phyloP scores from a whole-genome alignment of 768 basidiomycete genomes.

The Boletellus emodensis region DNA sequence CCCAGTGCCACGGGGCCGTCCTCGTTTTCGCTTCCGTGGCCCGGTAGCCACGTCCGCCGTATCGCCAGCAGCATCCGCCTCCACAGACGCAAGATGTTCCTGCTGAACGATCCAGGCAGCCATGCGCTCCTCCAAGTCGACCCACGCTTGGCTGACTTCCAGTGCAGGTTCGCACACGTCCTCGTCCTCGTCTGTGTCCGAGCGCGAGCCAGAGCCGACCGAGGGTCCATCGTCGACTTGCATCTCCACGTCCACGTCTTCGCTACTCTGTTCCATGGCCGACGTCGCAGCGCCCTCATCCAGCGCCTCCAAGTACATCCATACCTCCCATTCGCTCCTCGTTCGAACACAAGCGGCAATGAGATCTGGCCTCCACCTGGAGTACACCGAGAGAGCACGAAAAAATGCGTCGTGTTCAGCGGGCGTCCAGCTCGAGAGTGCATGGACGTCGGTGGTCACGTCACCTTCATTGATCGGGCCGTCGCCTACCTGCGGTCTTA shows the following conservation, averaged over 20 bases:
- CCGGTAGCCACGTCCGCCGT: background rate
- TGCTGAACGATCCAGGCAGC: slow-evolving; percentile 21
- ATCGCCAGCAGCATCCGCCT: background rate
- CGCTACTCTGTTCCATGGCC: slow-evolving; percentile 12
- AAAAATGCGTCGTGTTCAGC: slow-evolving; percentile 73
- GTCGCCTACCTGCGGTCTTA: background rate
- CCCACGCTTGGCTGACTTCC: slow-evolving; percentile 36
- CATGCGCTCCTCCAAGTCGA: slow-evolving; percentile 32
- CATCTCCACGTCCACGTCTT: slow-evolving; percentile 7
- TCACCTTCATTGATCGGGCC: background rate
- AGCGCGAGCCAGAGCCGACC: slow-evolving; percentile 15
- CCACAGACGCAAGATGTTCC: slow-evolving; percentile 10
- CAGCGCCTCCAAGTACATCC: slow-evolving; percentile 58
- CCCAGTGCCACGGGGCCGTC: slow-evolving; percentile 1
- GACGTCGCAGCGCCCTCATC: slow-evolving; percentile 23
- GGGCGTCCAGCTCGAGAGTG: slow-evolving; percentile 48
- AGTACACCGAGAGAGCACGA: slow-evolving; percentile 60
- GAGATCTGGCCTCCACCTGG: slow-evolving; percentile 72
- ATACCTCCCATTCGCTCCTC: slow-evolving; percentile 65
- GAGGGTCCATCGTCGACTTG: slow-evolving; percentile 9
- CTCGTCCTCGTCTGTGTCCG: background rate
- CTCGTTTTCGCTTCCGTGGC: slow-evolving; percentile 12
- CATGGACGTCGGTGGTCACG: background rate
- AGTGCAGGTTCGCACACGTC: slow-evolving; percentile 27
- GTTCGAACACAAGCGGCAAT: slow-evolving; percentile 65